Base-by-base conservation (phyloP, 1,284 basidiomycete genomes). In the Stereum hirsutum region DNA sequence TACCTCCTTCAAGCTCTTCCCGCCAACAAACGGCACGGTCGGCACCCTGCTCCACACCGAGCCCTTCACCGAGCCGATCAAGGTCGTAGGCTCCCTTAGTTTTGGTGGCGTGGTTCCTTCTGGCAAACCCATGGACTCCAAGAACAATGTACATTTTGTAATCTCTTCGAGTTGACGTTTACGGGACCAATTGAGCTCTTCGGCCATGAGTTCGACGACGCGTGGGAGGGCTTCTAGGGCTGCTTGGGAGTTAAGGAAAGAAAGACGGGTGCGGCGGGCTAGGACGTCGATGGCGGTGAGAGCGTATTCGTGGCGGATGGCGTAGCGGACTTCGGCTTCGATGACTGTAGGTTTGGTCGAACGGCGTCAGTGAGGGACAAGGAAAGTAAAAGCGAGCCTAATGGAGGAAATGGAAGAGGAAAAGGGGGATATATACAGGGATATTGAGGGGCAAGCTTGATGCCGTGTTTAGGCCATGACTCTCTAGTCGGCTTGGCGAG, bases 251-350 rank as follows among this genome's bases (percentile, higher is more conserved):
- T 97, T 94, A 52, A 98, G 78, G 78, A 98, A 98, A 10, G 89
- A 85, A 36, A 98, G 74, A 33, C 94, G 83, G 17, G 88, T 88
- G 43, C 94, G 85, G 5, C 95, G 87, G 2, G 90, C 90, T 55
- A 98, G 79, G 56, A 98, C 89, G 65, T 99, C 95, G 49, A 86
- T 73, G 6, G 91, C 89, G 15, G 85, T 94, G 45, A 82, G 75
- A 0, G 94, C 94, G 62, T 95, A 98, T 67, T 98, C 95, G 64
- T 90, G 74, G 37, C 82, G 81, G 32, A 86, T 76, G 2, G 92
- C 94, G 62, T 97, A 97, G 46, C 83, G 82, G 8, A 94, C 83
- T 67, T 98, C 95, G 3, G 89, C 92, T 62, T 97, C 92, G 57
- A 97, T 86, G 73, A 84, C 79, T 83, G 50, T 12, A 31, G 39